phyloP scores from a whole-genome alignment of 2,329 filamentous ascomycete genomes.

The Metarhizium anisopliae region DNA sequence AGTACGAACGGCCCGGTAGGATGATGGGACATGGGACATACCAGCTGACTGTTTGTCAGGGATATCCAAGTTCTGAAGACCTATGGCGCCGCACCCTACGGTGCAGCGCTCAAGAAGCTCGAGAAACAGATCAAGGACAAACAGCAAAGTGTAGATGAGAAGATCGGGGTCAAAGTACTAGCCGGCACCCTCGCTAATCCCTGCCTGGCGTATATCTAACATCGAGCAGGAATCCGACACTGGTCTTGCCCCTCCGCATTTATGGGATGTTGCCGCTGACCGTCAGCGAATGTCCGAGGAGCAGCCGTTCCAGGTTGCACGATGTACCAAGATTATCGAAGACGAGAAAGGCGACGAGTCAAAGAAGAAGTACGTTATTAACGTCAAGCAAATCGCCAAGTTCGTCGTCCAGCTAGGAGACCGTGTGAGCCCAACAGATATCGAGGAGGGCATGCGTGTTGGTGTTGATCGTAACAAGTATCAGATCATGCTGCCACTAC shows the following conservation, averaged over 20 bases:
- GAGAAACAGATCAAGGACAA: conserved; percentile 99
- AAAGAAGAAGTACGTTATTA: conserved; percentile 99
- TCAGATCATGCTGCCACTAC: conserved; percentile 91
- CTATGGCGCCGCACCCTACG: conserved; percentile 94
- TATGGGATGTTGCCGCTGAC: conserved; percentile 97
- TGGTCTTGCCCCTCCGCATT: conserved; percentile 91
- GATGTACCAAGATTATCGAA: conserved; percentile 98
- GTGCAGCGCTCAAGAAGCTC: conserved; percentile 86
- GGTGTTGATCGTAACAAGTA: conserved; percentile 99
- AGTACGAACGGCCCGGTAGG: conserved; percentile 51
- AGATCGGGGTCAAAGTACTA: conserved; percentile 76
- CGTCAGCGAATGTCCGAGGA: conserved; percentile 98
- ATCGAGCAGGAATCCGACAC: conserved; percentile 84
- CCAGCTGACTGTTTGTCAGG: conserved; percentile 39
- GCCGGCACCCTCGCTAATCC: not conserved
- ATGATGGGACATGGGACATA: not conserved
- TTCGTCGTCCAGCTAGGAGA: conserved; percentile 98
- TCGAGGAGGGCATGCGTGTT: conserved; percentile 98
- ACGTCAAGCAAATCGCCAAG: conserved; percentile 99
- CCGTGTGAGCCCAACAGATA: conserved; percentile 94
- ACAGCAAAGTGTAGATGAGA: conserved; percentile 96
- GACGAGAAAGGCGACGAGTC: conserved; percentile 88
- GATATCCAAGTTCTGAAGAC: conserved; percentile 99
- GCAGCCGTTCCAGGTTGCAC: conserved; percentile 91
- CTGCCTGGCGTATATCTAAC: conserved; percentile 11